These are phyloP conservation scores for Phaffia tasmanica DNA, from an alignment of 768 basidiomycete species.

Conservation along the genomic window DNA sequence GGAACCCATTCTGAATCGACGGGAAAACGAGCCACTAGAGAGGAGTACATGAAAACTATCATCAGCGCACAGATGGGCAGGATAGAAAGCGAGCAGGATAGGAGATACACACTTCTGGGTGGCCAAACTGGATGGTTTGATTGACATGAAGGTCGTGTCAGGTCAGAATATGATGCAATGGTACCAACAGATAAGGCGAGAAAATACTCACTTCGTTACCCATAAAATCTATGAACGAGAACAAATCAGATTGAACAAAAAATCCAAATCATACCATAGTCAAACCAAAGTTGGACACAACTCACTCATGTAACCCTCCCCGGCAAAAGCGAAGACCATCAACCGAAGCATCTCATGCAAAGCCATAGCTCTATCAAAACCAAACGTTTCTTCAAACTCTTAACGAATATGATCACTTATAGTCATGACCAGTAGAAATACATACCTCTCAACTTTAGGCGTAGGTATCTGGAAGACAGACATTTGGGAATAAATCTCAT, in stretches of 20 bases:
- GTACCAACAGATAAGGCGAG: neutral
- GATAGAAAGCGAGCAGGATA: neutral
- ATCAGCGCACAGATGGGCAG: neutral
- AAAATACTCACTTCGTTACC: constrained; percentile 26
- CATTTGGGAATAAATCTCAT: constrained; percentile 28
- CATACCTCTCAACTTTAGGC: neutral
- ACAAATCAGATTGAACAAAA: neutral
- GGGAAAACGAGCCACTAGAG: constrained; percentile 28
- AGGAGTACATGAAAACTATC: neutral
- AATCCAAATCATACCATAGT: neutral
- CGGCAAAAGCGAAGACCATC: constrained; percentile 24
- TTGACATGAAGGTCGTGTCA: neutral
- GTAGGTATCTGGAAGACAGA: constrained; percentile 14
- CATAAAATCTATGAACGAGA: constrained; percentile 25
- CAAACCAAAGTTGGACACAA: neutral
- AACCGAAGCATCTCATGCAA: constrained; percentile 27
- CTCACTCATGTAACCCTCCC: constrained; percentile 28
- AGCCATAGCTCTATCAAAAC: constrained; percentile 19
- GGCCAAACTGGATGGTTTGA: constrained; percentile 23
- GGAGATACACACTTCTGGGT: constrained; percentile 23
- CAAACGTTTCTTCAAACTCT: neutral
- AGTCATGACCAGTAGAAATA: neutral
- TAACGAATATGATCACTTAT: too few relatives aligned
- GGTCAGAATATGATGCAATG: neutral
- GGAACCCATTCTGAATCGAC: constrained; percentile 22